Conservation (phyloP, 1,284 basidiomycete genomes). For the Tilletiopsis washingtonensis region DNA sequence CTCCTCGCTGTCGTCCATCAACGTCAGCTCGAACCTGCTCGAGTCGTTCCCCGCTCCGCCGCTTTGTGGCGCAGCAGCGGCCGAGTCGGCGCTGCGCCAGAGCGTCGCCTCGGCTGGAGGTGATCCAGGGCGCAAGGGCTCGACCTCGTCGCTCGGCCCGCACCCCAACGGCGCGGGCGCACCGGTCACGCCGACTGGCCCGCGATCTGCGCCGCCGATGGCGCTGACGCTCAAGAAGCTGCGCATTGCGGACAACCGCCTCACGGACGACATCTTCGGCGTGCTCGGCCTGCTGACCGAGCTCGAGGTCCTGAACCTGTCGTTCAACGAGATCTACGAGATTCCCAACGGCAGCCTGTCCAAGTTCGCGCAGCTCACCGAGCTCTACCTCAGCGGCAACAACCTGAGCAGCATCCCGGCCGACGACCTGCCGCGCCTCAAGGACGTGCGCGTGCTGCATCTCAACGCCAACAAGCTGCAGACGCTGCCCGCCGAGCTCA, state of each 20-base stretch:
- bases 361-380: conserved; percentile 63
- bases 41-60: conserved; percentile 57
- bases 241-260: conserved; percentile 80
- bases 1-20: conserved; percentile 64
- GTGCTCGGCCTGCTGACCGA: conserved; percentile 60
- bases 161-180: no score
- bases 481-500: conserved; percentile 82
- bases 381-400: conserved; percentile 90
- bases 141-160: neutral
- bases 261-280: conserved; percentile 74
- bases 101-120: neutral
- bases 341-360: conserved; percentile 64
- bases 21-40: conserved; percentile 82
- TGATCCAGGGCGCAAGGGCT: conserved; percentile 13
- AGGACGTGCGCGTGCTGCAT: conserved; percentile 55
- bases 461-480: conserved; percentile 91
- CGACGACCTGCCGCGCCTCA: conserved; percentile 49
- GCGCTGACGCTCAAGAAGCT: conserved; percentile 66
- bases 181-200: conserved; percentile 11
- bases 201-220: conserved; percentile 56
- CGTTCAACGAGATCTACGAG: conserved; percentile 92
- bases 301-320: conserved; percentile 70
- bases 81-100: neutral
- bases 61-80: neutral
- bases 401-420: conserved; percentile 80